Percentiles rank a stretch among this genome's conserved stretches.
Conservation (phyloP, 352 stramenopile genomes). For the Pythium oligandrum region DNA sequence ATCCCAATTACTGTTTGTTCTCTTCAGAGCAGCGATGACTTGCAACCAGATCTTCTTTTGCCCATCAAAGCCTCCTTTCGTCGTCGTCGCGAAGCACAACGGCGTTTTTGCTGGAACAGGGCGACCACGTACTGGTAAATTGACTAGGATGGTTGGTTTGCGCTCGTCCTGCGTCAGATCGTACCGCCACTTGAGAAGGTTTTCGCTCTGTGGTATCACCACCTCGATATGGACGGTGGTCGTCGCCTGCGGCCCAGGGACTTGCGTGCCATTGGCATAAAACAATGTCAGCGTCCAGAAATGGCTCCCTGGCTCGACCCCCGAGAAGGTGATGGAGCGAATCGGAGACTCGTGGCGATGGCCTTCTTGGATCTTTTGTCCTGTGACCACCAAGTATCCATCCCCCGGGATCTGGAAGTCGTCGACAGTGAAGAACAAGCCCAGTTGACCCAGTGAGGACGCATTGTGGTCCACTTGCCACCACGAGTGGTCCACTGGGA, state of each 20-base stretch:
- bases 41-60: constrained; percentile 65
- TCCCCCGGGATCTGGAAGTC: not conserved
- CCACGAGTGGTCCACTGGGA: not conserved
- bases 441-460: not conserved
- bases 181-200: constrained; percentile 17
- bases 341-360: constrained; percentile 3
- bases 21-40: constrained; percentile 22
- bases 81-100: constrained; percentile 35
- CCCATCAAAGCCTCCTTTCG: constrained; percentile 31
- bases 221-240: constrained; percentile 41
- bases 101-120: not conserved
- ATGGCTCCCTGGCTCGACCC: constrained; percentile 37
- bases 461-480: not conserved
- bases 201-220: constrained; percentile 22
- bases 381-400: constrained; percentile 4
- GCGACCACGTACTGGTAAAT: constrained; percentile 10
- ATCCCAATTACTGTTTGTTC: constrained; percentile 1
- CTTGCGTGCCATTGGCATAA: constrained; percentile 2
- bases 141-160: constrained; percentile 20
- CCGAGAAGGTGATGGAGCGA: constrained; percentile 9
- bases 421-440: not conserved
- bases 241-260: not conserved
- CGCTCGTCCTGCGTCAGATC: constrained; percentile 6
- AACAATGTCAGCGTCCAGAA: constrained; percentile 42
- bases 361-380: constrained; percentile 26